Evolutionary conservation across 2,329 filamentous ascomycete genomes (phyloP), one percentile per base, ranked within the genome.

Genomic region (Pseudogymnoascus sp.): DNA sequence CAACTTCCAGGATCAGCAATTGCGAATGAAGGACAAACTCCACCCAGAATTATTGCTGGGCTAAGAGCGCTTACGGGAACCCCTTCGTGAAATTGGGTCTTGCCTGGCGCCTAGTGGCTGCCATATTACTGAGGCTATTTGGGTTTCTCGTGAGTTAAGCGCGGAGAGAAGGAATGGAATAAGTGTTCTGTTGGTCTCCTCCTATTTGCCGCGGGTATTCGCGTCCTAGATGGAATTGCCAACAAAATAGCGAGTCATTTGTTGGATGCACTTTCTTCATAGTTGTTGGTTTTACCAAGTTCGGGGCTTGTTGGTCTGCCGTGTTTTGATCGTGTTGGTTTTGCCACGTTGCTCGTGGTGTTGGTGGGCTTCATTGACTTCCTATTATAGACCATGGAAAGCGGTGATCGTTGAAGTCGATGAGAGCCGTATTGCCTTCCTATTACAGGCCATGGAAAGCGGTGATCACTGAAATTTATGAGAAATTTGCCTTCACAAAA

Each of bases 41-140:
- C n/a, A 54, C 26, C 47, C 2, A 10, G 26, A 33, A 17, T 15
- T 50, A 50, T 50, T 17, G 26, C 44, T 54, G 15, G 47, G 47
- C 29, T 54, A 54, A 54, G n/a, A 15, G 47, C 47, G 47, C 47
- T 21, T 54, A 17, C 47, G 47, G 15, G 15, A 54, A 6, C 47
- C 47, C 47, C 47, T 54, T 54, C 47, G n/a, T 54, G 47, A 54
- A 54, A 54, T 54, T 54, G 29, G 47, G 0, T 33, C 17, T 54
- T 54, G 29, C 9, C 47, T 17, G 9, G 47, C 47, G 29, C 8
- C 29, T 33, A 54, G 47, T 54, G 44, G 24, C 2, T 31, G 44
- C 44, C 47, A 54, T 5, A 31, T 21, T 54, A 33, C 10, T 33
- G 47, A 33, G 47, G 47, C 7, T 54, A 29, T 54, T 54, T 54